Evolutionary conservation across 768 basidiomycete species (phyloP).

Genomic region (Mycena rebaudengoi): DNA sequence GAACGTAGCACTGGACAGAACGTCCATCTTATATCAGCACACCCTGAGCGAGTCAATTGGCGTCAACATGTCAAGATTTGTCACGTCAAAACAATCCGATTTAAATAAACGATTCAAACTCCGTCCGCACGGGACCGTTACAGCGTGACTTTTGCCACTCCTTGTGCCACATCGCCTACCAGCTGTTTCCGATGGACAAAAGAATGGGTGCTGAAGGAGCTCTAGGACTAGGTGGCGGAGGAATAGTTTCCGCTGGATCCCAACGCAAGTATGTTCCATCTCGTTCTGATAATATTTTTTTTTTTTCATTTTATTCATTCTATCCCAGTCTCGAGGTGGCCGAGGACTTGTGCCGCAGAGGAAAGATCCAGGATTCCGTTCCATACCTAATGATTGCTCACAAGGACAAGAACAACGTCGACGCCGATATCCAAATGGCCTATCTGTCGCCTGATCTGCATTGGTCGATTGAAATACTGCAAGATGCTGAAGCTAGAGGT

Average conservation of each 20-base stretch:
- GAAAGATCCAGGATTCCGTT: slow-evolving; percentile 43
- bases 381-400: slow-evolving; percentile 51
- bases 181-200: slow-evolving; percentile 23
- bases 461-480: slow-evolving; percentile 36
- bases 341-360: slow-evolving; percentile 42
- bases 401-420: slow-evolving; percentile 49
- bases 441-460: slow-evolving; percentile 41
- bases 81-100: too few relatives aligned
- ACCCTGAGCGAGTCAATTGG: too few relatives aligned
- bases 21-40: too few relatives aligned
- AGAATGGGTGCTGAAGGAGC: slow-evolving; percentile 33
- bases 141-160: too few relatives aligned
- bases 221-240: slow-evolving; percentile 37
- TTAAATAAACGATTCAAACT: too few relatives aligned
- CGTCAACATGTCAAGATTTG: too few relatives aligned
- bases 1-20: too few relatives aligned
- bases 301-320: not conserved
- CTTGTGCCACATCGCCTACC: too few relatives aligned
- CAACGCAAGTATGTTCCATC: slow-evolving; percentile 32
- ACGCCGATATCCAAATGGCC: slow-evolving; percentile 47
- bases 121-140: too few relatives aligned
- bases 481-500: slow-evolving; percentile 36
- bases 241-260: slow-evolving; percentile 37
- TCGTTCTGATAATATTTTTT: not conserved
- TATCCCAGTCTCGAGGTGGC: slow-evolving; percentile 44